These are phyloP conservation scores for Colletotrichum shisoi DNA, from an alignment of 2,329 filamentous ascomycete genomes.

Conservation along the genomic window DNA sequence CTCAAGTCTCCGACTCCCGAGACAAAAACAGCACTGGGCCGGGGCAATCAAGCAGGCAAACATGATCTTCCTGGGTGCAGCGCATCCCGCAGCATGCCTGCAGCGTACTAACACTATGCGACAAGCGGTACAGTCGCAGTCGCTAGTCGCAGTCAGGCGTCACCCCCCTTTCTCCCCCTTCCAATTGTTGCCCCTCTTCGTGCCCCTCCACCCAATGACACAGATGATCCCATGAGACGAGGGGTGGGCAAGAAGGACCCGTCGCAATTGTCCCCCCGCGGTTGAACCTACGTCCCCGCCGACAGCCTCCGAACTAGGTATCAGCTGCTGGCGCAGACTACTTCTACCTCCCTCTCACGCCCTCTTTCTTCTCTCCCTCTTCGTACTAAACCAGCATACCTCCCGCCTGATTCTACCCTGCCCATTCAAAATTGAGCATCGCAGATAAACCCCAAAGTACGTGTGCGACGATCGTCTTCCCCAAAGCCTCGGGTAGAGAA, in stretches of 20 bases:
- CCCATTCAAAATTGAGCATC: conserved; percentile 9
- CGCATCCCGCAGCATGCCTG: conserved; percentile 12
- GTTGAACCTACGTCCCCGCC: conserved; percentile 39
- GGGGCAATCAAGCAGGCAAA: conserved; percentile 9
- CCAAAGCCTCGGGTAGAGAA: not conserved
- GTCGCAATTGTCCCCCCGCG: conserved; percentile 35
- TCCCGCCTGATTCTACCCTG: not conserved
- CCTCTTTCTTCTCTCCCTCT: conserved; percentile 5
- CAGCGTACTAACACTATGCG: not conserved
- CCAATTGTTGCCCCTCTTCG: conserved; percentile 34
- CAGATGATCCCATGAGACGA: conserved; percentile 22
- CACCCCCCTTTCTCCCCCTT: conserved; percentile 8
- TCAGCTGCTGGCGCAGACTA: conserved; percentile 36
- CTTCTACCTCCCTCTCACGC: conserved; percentile 29
- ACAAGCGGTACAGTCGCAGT: not conserved
- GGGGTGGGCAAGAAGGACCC: conserved; percentile 22
- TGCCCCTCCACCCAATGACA: conserved; percentile 36
- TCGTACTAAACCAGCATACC: conserved; percentile 14
- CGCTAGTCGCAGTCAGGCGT: conserved; percentile 7
- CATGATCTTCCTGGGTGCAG: conserved; percentile 34
- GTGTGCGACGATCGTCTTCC: not conserved
- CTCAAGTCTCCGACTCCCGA: conserved; percentile 21
- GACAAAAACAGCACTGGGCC: conserved; percentile 20
- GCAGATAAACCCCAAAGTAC: conserved; percentile 13
- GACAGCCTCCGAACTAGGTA: conserved; percentile 38